phyloP scores from a whole-genome alignment of 805 yeast genomes.

The Nakazawaea ernobii region DNA sequence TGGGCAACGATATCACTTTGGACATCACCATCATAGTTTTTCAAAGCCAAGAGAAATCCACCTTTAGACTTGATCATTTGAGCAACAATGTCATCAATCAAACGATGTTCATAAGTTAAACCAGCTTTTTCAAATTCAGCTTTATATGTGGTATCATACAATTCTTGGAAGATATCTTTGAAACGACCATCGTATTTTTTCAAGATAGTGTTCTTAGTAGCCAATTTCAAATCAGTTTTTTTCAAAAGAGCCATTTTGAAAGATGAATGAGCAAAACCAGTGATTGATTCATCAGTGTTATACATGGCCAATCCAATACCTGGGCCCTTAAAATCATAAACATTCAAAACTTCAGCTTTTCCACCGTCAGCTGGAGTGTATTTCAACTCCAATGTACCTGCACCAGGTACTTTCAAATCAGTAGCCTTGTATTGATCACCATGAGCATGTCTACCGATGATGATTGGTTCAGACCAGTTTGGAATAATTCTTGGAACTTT shows the following conservation, averaged over 20 bases:
- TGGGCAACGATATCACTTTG: slow-evolving; percentile 84
- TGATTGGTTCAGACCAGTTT: slow-evolving; percentile 77
- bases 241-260: slow-evolving; percentile 67
- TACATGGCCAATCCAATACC: slow-evolving; percentile 84
- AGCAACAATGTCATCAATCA: slow-evolving; percentile 85
- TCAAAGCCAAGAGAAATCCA: slow-evolving; percentile 75
- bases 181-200: slow-evolving; percentile 80
- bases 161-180: slow-evolving; percentile 70
- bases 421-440: slow-evolving; percentile 85
- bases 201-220: slow-evolving; percentile 77
- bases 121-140: slow-evolving; percentile 51
- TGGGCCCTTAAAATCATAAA: slow-evolving; percentile 56
- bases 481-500: slow-evolving; percentile 74
- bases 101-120: slow-evolving; percentile 72
- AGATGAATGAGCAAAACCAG: slow-evolving; percentile 75
- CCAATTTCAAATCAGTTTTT: slow-evolving; percentile 57
- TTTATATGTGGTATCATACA: slow-evolving; percentile 56
- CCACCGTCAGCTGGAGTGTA: slow-evolving; percentile 61
- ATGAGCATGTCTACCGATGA: slow-evolving; percentile 81
- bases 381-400: slow-evolving; percentile 62
- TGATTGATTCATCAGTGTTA: slow-evolving; percentile 73
- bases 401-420: slow-evolving; percentile 59
- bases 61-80: slow-evolving; percentile 84
- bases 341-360: slow-evolving; percentile 40
- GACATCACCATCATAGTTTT: slow-evolving; percentile 84